These are phyloP conservation scores for Entoloma clypeatum DNA, from an alignment of 1,284 basidiomycete genomes.

Conservation along the genomic window DNA sequence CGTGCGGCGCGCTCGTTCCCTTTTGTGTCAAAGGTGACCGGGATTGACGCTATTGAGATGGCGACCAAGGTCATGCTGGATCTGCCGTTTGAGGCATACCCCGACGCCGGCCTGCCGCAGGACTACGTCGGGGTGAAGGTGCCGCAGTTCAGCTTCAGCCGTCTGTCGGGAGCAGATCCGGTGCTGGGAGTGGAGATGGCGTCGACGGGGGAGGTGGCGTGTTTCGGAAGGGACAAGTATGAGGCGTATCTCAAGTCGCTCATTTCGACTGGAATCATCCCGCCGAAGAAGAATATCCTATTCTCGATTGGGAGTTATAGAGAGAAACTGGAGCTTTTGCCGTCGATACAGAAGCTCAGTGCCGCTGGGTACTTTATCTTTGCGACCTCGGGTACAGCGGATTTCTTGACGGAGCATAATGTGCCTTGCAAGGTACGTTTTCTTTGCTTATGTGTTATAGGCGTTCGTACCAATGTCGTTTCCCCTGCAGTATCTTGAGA, in stretches of 20 bases:
- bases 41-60: constrained; percentile 96
- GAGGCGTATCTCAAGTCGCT: constrained; percentile 98
- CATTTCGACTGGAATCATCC: constrained; percentile 92
- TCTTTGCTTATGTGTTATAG: not conserved
- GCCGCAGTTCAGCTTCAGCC: constrained; percentile 97
- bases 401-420: constrained; percentile 88
- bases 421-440: constrained; percentile 75
- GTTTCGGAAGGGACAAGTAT: constrained; percentile 97
- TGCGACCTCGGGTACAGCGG: constrained; percentile 94
- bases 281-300: constrained; percentile 94
- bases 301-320: constrained; percentile 95
- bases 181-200: constrained; percentile 99
- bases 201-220: constrained; percentile 99
- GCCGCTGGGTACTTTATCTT: constrained; percentile 95
- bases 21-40: constrained; percentile 98
- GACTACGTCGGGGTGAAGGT: constrained; percentile 99
- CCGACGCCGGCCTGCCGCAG: constrained; percentile 78
- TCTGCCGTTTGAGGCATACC: constrained; percentile 87
- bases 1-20: constrained; percentile 98
- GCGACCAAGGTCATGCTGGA: constrained; percentile 98
- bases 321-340: constrained; percentile 96
- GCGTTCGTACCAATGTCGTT: constrained; percentile 15
- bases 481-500: constrained; percentile 77
- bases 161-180: constrained; percentile 94
- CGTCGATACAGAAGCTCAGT: constrained; percentile 95